A percentile compares a stretch with the other conserved stretches of the same genome.
These are phyloP conservation scores for Gardenia jasminoides DNA, from an alignment of 257 asterid genomes.

Conservation along the genomic window DNA sequence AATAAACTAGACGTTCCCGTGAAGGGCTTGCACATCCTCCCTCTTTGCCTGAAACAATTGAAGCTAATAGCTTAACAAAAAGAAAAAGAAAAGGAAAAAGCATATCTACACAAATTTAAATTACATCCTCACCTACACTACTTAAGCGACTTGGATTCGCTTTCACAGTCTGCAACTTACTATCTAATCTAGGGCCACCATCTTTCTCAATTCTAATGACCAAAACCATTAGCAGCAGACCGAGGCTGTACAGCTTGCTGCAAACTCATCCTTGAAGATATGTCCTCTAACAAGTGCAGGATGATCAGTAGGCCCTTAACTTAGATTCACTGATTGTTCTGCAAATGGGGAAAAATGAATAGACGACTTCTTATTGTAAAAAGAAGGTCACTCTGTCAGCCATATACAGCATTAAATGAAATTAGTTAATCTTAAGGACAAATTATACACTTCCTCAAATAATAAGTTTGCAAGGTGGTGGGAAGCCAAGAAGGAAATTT, in stretches of 20 bases:
- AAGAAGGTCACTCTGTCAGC: neutral
- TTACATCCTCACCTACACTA: slow-evolving; percentile 50
- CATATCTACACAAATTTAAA: slow-evolving; percentile 7
- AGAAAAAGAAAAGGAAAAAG: slow-evolving; percentile 1
- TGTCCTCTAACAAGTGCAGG: slow-evolving; percentile 28
- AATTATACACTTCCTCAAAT: neutral
- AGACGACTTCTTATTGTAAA: neutral
- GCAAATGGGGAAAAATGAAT: slow-evolving; percentile 20
- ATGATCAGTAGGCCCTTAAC: slow-evolving; percentile 12
- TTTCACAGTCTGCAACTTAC: slow-evolving; percentile 55
- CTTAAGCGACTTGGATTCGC: slow-evolving; percentile 39
- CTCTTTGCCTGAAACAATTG: slow-evolving; percentile 52
- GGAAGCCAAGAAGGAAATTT: neutral
- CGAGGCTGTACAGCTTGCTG: slow-evolving; percentile 70
- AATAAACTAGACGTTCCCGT: slow-evolving; percentile 64
- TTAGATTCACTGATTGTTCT: slow-evolving; percentile 33
- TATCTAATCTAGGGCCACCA: slow-evolving; percentile 48
- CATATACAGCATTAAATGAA: neutral
- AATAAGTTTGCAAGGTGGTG: neutral
- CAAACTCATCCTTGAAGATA: slow-evolving; percentile 54
- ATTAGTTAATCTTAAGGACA: neutral
- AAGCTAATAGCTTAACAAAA: slow-evolving; percentile 25
- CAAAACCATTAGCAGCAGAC: slow-evolving; percentile 77
- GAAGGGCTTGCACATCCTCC: slow-evolving; percentile 55
- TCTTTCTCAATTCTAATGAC: slow-evolving; percentile 70